Conservation (phyloP, 441 rosid genomes). For the Omphalea diandra region DNA sequence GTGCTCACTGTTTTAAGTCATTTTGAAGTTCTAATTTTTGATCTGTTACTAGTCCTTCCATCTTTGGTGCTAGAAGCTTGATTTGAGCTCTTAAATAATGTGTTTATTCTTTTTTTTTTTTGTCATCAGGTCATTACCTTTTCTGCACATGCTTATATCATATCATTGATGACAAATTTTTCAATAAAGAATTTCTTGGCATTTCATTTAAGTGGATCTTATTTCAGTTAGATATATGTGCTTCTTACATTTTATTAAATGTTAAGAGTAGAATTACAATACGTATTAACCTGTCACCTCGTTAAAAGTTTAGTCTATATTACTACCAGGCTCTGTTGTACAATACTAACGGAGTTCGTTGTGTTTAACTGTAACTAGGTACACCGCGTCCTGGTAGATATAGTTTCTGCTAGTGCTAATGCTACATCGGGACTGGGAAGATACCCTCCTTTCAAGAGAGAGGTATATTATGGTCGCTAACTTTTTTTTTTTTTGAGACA, state of each 20-base stretch:
- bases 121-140: neutral
- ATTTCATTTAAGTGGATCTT: neutral
- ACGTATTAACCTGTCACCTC: neutral
- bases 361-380: slow-evolving; percentile 43
- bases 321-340: neutral
- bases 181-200: neutral
- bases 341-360: neutral
- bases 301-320: neutral
- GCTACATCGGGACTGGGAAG: slow-evolving; percentile 95
- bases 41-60: neutral
- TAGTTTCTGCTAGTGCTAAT: slow-evolving; percentile 80
- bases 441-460: slow-evolving; percentile 94
- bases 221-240: neutral
- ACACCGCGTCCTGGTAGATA: slow-evolving; percentile 78
- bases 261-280: neutral
- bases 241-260: neutral
- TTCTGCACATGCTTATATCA: neutral
- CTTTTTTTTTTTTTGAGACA: too few species aligned
- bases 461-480: slow-evolving; percentile 54
- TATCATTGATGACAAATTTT: neutral
- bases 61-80: neutral
- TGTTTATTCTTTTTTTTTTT: neutral
- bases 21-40: neutral
- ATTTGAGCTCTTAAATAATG: neutral
- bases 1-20: neutral